Evolutionary conservation across 176 grass and related monocot genomes (phyloP), one percentile per base, ranked within the genome.

Genomic region (Zoysia pacifica): DNA sequence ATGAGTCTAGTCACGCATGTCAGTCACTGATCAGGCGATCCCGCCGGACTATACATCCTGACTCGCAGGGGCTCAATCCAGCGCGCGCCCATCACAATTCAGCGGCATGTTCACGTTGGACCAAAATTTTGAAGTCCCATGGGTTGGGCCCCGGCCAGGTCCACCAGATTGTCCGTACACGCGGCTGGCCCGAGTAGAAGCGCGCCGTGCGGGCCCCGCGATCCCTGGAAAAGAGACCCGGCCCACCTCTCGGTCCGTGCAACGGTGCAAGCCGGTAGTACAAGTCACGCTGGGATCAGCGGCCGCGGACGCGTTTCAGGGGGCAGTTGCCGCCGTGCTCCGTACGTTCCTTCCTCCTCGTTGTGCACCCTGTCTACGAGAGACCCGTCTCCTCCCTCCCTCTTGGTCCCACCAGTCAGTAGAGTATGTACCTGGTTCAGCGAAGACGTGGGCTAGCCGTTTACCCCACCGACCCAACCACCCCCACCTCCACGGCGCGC

Each of bases 311-410:
- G 5, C 81, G 42, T 1, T 11, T 46, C 40, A 3, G 19, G 81
- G 41, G 49, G 81, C 82, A 77, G 81, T 67, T 83, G 49, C n/a
- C 44, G 80, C 79, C 59, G 80, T 70, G 58, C 39, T 5, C 70
- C 61, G 11, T 48, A 64, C 70, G 70, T 66, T 10, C 48, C 15
- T 2, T 5, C 9, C 58, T 4, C 3, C 0, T 10, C 48, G 28
- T 28, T 0, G 1, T 67, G 19, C 48, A 74, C 61, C 61, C 0
- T 4, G 60, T 53, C 60, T 20, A 72, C 2, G 1, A 28, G 0
- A 44, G 16, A 16, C 79, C 15, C 11, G 1, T 0, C 5, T 12
- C 3, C 5, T 2, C 69, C 3, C 56, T 6, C 0, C 5, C 1
- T 2, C 0, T 0, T 7, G 47, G 3, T 0, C 70, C 61, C n/a